A percentile compares a stretch with the other conserved stretches of the same genome.
Conservation (phyloP, 352 stramenopile species). For the Phytophthora citrophthora region DNA sequence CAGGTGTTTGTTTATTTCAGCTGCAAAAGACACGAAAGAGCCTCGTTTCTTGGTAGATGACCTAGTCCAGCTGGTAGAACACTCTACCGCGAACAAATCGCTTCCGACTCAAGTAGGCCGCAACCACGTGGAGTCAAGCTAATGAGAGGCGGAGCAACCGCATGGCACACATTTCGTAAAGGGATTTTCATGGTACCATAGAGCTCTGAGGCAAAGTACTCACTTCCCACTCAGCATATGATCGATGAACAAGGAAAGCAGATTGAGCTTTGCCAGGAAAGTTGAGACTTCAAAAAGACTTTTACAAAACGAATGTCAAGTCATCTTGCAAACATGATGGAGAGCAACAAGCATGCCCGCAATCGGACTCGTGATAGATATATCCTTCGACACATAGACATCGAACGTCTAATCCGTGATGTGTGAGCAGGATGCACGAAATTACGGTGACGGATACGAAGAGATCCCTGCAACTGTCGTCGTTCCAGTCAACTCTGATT, state of each 20-base stretch:
- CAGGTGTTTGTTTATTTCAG: not conserved
- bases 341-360: no score
- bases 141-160: constrained; percentile 5
- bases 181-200: not conserved
- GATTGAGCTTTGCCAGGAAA: constrained; percentile 12
- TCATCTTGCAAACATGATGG: no score
- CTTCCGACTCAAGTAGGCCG: not conserved
- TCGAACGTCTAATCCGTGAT: constrained; percentile 1
- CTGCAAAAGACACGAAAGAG: not conserved
- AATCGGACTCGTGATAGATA: no score
- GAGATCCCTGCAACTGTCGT: constrained; percentile 7
- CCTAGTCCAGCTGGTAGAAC: constrained; percentile 13
- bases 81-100: constrained; percentile 11
- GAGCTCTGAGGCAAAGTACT: constrained; percentile 3
- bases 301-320: no score
- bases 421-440: not conserved
- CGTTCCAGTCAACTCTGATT: not conserved
- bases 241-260: constrained; percentile 7
- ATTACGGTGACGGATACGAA: not conserved
- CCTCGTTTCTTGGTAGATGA: constrained; percentile 12
- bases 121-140: not conserved
- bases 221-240: constrained; percentile 13
- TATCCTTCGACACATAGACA: no score
- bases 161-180: no score
- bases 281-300: not conserved